Conservation (phyloP, 106 monocot species). For the Apostasia ramifera region DNA sequence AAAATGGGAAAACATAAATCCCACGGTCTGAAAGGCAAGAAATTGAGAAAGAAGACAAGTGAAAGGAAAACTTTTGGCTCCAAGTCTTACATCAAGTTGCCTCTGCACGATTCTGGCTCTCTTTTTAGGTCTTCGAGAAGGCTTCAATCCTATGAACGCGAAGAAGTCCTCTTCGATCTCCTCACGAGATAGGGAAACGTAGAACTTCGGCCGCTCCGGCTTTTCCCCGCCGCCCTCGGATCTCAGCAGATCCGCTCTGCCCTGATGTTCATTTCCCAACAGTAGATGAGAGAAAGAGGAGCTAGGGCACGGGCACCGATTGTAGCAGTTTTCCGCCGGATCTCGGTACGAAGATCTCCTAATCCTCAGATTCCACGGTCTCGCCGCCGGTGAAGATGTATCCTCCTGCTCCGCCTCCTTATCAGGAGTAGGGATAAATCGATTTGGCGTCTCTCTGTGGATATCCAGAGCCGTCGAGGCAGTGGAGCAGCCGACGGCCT, state of each 20-base stretch:
- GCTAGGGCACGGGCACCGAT: not conserved
- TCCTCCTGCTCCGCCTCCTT: not conserved
- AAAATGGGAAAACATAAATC: not conserved
- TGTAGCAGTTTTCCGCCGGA: constrained; percentile 7
- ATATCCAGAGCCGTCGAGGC: not conserved
- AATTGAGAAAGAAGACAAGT: not conserved
- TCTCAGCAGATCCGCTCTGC: not conserved
- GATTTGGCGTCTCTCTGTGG: not conserved
- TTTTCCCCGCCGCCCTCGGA: not conserved
- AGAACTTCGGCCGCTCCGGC: constrained; percentile 12
- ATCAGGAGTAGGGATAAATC: not conserved
- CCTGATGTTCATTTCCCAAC: not conserved
- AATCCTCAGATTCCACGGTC: constrained; percentile 52
- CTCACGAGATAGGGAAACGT: constrained; percentile 16
- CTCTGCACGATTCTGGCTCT: constrained; percentile 26
- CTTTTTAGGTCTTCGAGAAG: constrained; percentile 37
- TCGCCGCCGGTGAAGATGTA: constrained; percentile 3
- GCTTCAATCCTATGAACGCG: constrained; percentile 23
- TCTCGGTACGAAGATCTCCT: constrained; percentile 21
- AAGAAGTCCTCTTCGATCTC: constrained; percentile 56
- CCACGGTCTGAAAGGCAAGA: not conserved
- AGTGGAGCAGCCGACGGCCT: not conserved
- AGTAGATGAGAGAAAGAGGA: not conserved
- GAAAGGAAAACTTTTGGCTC: not conserved
- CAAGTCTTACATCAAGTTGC: constrained; percentile 33